Base-by-base conservation (phyloP, 2,329 filamentous ascomycete species). In the Colletotrichum sp. region DNA sequence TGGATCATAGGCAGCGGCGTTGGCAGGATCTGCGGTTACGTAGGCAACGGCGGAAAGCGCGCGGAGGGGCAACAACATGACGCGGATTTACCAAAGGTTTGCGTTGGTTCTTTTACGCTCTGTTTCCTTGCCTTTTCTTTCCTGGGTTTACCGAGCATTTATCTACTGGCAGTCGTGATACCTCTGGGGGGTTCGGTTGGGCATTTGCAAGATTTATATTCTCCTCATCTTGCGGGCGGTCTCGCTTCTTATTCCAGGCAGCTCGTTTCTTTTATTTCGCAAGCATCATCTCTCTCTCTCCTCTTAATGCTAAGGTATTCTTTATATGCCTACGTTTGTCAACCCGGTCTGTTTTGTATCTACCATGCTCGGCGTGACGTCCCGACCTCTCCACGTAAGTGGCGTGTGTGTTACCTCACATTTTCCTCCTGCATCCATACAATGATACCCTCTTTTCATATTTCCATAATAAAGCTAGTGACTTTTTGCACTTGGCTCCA, bases 41-140 rank as follows among this genome's bases (percentile, higher is more conserved):
- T 28, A 34, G 52, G 57, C 57, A 26, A 34, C 21, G 67, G 28
- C 10, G 21, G 21, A 24, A 28, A 36, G 21, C 44, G 39, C 24
- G 34, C 34, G 28, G 18, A 65, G 8, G n/a, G 63, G 63, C 63
- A 66, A 66, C 34, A 49, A 18, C 12, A 66, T 49, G 36, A 30
- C 16, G 63, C 36, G 63, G 36, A 21, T 24, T n/a, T 24, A 21
- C 60, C 26, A 57, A 28, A 15, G 32, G 30, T 28, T 15, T 52
- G 71, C 52, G 44, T n/a, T 68, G 63, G 73, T 67, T 60, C 65
- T 67, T 30, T 32, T 69, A 32, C 69, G 64, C 44, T 63, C 77
- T 78, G 79, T 76, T 80, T 76, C 75, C 76, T 78, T 75, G 79
- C 71, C 80, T 80, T 80, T 63, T 64, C 62, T 69, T 64, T 59